Percentiles rank a stretch among this genome's conserved stretches.
phyloP scores from a whole-genome alignment of 2,329 filamentous ascomycete species.

The Septoria petroselini region DNA sequence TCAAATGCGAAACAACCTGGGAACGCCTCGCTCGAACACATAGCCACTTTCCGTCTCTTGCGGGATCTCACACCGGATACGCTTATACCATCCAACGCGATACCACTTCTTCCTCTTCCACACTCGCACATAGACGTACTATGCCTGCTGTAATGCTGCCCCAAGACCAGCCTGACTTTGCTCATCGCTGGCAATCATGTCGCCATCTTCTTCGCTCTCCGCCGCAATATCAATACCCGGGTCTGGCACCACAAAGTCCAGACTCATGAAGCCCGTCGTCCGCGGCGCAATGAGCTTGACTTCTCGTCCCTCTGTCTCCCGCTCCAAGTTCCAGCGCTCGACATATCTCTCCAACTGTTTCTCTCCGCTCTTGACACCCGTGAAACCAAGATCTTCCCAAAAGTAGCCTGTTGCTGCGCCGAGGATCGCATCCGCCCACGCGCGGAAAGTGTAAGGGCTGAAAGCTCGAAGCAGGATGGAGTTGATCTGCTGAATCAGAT shows the following conservation, averaged over 20 bases:
- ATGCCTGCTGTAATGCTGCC: conserved; percentile 5
- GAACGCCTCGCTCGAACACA: too few relatives aligned
- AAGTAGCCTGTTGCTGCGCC: conserved; percentile 86
- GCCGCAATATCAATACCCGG: conserved; percentile 58
- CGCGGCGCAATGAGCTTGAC: conserved; percentile 76
- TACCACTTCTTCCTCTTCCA: conserved; percentile 1
- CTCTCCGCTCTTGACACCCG: conserved; percentile 69
- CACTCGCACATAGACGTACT: conserved; percentile 9
- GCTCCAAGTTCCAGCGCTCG: conserved; percentile 76
- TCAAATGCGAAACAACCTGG: too few relatives aligned
- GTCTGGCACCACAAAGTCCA: conserved; percentile 78
- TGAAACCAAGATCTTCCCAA: conserved; percentile 85
- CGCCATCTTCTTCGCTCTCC: conserved; percentile 26
- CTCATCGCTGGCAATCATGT: conserved; percentile 9
- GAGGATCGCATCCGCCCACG: conserved; percentile 74
- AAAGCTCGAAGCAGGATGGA: conserved; percentile 72
- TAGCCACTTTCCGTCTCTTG: too few relatives aligned
- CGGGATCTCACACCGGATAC: too few relatives aligned
- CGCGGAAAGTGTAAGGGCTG: conserved; percentile 71
- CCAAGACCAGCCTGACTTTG: not conserved
- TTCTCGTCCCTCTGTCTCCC: conserved; percentile 55
- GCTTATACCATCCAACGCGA: conserved; percentile 2
- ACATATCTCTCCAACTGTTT: conserved; percentile 74
- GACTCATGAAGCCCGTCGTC: conserved; percentile 81
- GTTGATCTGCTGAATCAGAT: conserved; percentile 79